phyloP scores from a whole-genome alignment of 169 alveolate genomes.

The Plasmodium knowlesi region DNA sequence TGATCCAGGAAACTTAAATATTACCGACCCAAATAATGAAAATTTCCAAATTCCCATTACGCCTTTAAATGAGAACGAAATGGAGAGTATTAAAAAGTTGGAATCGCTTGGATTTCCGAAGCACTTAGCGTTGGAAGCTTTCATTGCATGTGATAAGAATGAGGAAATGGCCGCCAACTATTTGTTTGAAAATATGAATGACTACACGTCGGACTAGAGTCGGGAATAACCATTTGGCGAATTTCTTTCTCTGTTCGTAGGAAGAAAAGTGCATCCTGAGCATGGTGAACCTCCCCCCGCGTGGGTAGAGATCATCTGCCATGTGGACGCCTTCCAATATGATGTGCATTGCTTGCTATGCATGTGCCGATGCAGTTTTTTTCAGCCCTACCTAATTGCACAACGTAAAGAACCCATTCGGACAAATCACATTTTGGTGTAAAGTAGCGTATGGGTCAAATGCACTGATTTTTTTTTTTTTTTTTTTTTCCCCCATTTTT shows the following conservation, averaged over 20 bases:
- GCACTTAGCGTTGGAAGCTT: conserved; percentile 95
- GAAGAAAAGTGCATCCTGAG: neutral
- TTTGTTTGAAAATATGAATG: conserved; percentile 87
- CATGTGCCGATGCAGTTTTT: neutral
- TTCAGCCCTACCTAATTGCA: neutral
- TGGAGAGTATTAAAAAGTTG: conserved; percentile 87
- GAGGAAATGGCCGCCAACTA: conserved; percentile 95
- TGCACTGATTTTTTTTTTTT: neutral
- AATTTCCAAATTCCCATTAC: conserved; percentile 65
- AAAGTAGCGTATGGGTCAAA: neutral
- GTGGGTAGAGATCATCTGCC: neutral
- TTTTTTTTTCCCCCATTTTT: neutral
- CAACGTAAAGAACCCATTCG: neutral
- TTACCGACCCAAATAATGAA: conserved; percentile 26
- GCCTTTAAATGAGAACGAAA: conserved; percentile 92
- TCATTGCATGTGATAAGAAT: conserved; percentile 95
- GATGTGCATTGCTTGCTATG: conserved; percentile 10
- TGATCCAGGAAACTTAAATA: neutral
- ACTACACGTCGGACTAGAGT: conserved; percentile 75
- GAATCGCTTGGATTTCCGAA: conserved; percentile 94
- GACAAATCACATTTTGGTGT: neutral
- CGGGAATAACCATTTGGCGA: neutral
- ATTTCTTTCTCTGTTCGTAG: neutral
- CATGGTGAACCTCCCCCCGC: neutral
- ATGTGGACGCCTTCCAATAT: neutral